Evolutionary conservation across 73 alveolate genomes (phyloP), one percentile per base, ranked within the genome.

Genomic region (Paramecium sexaurelia): DNA sequence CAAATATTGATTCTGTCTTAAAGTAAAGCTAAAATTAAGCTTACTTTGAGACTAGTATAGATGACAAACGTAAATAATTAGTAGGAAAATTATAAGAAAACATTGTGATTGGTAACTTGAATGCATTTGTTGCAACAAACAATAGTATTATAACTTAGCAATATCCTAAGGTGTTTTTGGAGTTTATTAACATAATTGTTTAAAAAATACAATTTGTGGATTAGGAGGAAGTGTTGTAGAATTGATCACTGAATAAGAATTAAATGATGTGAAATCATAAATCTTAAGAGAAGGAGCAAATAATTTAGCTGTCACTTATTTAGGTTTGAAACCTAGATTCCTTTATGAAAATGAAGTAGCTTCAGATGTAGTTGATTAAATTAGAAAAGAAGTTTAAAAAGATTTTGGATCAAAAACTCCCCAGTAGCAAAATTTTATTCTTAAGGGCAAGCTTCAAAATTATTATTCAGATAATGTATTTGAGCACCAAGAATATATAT

Each of bases 271-370:
- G 6, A 61, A 35, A 20, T 1, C 55, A 22, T 41, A 40, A 40
- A 57, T 78, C 9, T 11, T 78, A 33, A 41, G 75, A n/a, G 75
- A 78, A 41, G 75, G 73, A 39, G 75, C 90, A 3, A 43, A 39
- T 19, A 78, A 78, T 41, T 78, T 78, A 45, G 75, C 75, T 0
- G 90, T 33, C 32, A 17, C 24, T 24, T 78, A 78, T 78, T 40
- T 41, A 78, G 90, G 75, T 10, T 78, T 41, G 75, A 78, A 78
- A 41, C 90, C 90, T n/a, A 29, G 39, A 78, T 78, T 41, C 51
- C 15, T 78, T 39, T 29, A 24, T 78, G 22, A 26, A 13, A 7
- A 32, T 32, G 20, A 39, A 10, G 90, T 78, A 19, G 27, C 35
- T 45, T 56, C 24, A 20, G 43, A 32, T 15, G 90, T 22, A 20